Evolutionary conservation across 129 eudicot species (phyloP), one percentile per base, ranked within the genome.

Genomic region (Erigeron canadensis): DNA sequence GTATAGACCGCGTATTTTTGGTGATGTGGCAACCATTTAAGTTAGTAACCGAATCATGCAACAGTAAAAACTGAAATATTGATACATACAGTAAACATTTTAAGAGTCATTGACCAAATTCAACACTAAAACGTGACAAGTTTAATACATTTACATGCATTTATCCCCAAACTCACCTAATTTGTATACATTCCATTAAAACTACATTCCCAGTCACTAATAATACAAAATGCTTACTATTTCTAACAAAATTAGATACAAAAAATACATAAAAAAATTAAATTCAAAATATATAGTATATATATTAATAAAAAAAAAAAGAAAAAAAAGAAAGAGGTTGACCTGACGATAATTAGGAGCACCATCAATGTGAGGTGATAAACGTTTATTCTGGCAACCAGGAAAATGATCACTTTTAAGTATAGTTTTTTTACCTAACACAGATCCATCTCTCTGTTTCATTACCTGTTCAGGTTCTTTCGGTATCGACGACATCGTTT

Each of bases 301-400:
- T n/a, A n/a, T n/a, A n/a, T n/a, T n/a, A 4, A 43, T 3, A 53
- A 40, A 34, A 51, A 65, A 63, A 6, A 43, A 1, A 43, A 10
- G 4, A 43, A 43, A 1, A 43, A 5, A 43, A 16, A 50, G n/a
- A 50, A 10, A 47, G 15, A 75, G 2, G 60, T 12, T 63, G 34
- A 92, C 98, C 98, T 87, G 96, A 61, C 98, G 95, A 73, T 85
- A 93, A 81, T 93, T 93, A 17, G 95, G 98, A 56, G 98, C 98
- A 55, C 98, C 98, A 6, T 93, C 96, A 59, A 93, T 82, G 16
- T 93, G 93, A 5, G 98, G 98, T 67, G 84, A 73, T 73, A 93
- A 72, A 23, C 90, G 90, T 82, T 93, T 93, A 57, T 93, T 93
- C 62, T 93, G 98, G 72, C 98, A 93, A 13, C 98, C 98, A 47